Evolutionary conservation across 306 rosid species (phyloP).

Genomic region (Purshia tridentata): DNA sequence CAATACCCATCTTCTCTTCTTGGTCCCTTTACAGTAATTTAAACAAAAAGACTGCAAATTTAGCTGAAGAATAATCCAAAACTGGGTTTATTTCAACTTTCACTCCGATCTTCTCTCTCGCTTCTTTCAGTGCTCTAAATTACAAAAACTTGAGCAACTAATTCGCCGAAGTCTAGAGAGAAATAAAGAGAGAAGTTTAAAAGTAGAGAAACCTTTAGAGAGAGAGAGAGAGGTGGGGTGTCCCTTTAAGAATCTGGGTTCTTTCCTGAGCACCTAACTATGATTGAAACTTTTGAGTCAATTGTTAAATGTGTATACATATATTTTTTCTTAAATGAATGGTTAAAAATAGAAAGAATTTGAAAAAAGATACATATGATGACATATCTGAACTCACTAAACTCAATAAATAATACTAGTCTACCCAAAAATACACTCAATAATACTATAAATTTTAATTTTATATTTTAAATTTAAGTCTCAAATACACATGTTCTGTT

Average conservation of each 20-base stretch:
- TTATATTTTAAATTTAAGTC: no score
- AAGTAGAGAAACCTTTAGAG: not conserved
- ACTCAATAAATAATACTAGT: no score
- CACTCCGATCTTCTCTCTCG: slow-evolving; percentile 10
- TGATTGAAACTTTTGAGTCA: not conserved
- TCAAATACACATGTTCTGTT: no score
- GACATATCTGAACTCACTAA: no score
- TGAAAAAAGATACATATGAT: not conserved
- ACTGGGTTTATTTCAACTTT: slow-evolving; percentile 29
- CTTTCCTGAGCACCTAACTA: slow-evolving; percentile 1
- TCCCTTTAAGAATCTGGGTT: not conserved
- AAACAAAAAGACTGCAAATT: slow-evolving; percentile 11
- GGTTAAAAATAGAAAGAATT: slow-evolving; percentile 1
- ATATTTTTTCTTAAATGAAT: not conserved
- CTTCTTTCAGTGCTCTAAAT: slow-evolving; percentile 19
- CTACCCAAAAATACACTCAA: no score
- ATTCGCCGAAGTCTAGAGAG: slow-evolving; percentile 16
- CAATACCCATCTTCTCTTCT: slow-evolving; percentile 53
- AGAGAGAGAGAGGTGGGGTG: not conserved
- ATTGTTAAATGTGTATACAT: not conserved
- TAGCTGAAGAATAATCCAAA: slow-evolving; percentile 21
- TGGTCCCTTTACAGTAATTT: slow-evolving; percentile 14
- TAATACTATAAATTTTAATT: no score
- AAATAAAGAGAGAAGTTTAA: slow-evolving; percentile 15
- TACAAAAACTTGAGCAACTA: slow-evolving; percentile 3